Conservation (phyloP, 2,329 filamentous ascomycete species). For the Cordyceps sp. region DNA sequence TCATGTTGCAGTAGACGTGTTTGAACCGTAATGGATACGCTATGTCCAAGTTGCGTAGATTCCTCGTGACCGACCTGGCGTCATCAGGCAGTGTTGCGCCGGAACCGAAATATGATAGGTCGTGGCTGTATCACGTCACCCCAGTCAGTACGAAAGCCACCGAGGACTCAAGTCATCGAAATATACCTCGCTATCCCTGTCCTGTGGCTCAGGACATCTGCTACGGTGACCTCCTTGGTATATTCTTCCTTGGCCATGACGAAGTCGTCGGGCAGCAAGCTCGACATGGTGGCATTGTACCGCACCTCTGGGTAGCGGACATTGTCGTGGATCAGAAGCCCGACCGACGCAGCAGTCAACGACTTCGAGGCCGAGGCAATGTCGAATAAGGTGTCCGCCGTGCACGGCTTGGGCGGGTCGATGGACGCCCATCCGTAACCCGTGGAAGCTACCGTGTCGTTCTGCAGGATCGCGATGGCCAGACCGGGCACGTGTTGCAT, state of each 20-base stretch:
- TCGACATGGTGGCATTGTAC: too few species aligned
- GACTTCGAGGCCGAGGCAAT: too few species aligned
- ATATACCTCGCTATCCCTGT: constrained; percentile 10
- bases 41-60: constrained; percentile 10
- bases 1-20: constrained; percentile 12
- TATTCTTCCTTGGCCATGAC: constrained; percentile 7
- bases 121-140: constrained; percentile 6
- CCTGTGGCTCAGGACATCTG: constrained; percentile 10
- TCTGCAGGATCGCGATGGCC: too few species aligned
- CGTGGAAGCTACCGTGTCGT: too few species aligned
- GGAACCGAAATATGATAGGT: constrained; percentile 8
- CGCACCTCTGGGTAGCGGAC: too few species aligned
- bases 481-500: too few species aligned
- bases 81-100: constrained; percentile 6
- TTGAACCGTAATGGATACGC: constrained; percentile 8
- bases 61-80: constrained; percentile 9
- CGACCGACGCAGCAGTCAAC: too few species aligned
- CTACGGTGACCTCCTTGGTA: constrained; percentile 8
- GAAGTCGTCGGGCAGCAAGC: too few species aligned
- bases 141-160: background rate
- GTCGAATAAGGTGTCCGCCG: too few species aligned
- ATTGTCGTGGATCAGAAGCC: too few species aligned
- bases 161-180: background rate
- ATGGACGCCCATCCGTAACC: too few species aligned
- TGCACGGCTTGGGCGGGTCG: too few species aligned